Base-by-base conservation (phyloP, 305 asterid species). In the Nicotiana rustica region DNA sequence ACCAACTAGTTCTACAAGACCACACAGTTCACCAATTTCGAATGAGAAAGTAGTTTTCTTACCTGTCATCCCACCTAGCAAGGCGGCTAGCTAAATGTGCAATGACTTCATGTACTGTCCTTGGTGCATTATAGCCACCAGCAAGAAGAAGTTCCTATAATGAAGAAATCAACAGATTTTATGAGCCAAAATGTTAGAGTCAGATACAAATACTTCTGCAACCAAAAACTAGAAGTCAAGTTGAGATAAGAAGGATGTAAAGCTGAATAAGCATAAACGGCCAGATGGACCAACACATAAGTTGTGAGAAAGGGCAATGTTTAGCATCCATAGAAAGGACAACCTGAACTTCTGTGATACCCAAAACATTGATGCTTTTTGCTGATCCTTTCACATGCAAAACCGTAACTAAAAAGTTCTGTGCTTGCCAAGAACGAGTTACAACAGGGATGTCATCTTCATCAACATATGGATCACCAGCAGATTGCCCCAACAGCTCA, bases 31-130 rank as follows among this genome's bases (percentile, higher is more conserved):
- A 68, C 38, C 29, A 36, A 69, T 29, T 18, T 19, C 71, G 2
- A 4, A 67, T 56, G 82, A 17, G 55, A 85, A 81, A 83, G 75
- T 47, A 80, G 73, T 77, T 67, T 55, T 82, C 87, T 86, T 85
- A 96, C 99, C 99, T 93, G 89, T 96, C 98, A 91, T 96, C 99
- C 99, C 99, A 96, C 61, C 99, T 94, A 76, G 99, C 97, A 81
- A 94, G 90, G 79, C 97, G 98, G 85, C 89, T 59, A 85, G 97
- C 97, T 90, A 96, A 87, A 86, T 86, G 83, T 78, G 97, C 98
- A 62, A 92, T 87, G 44, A 96, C 87, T 82, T 91, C 98, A 88
- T 94, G 97, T 67, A 85, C 89, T 38, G 97, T 90, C 89, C 90
- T 89, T 67, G 99, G 98, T 44, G 98, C 88, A 88, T 87, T 92